These are phyloP conservation scores for Fusarium brevicatenulatum DNA, from an alignment of 2,329 filamentous ascomycete genomes.

Conservation along the genomic window DNA sequence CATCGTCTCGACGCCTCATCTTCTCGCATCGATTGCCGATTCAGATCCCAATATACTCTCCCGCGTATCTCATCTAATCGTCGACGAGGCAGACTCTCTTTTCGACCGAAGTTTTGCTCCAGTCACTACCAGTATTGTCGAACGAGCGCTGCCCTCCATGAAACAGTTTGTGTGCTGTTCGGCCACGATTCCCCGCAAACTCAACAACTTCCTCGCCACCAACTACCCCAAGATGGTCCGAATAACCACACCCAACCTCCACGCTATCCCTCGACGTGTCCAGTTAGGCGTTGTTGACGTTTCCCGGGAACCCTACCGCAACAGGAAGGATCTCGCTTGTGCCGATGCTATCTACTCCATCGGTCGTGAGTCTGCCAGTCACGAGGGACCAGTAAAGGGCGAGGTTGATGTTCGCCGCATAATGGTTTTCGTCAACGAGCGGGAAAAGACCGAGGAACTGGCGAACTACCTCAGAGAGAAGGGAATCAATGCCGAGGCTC, in stretches of 20 bases:
- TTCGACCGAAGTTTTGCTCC: slow-evolving; percentile 93
- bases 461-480: slow-evolving; percentile 82
- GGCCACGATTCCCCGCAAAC: slow-evolving; percentile 89
- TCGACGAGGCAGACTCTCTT: slow-evolving; percentile 96
- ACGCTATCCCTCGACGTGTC: slow-evolving; percentile 93
- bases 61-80: slow-evolving; percentile 86
- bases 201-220: slow-evolving; percentile 85
- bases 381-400: slow-evolving; percentile 66
- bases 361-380: slow-evolving; percentile 74
- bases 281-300: slow-evolving; percentile 94
- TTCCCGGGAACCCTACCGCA: slow-evolving; percentile 89
- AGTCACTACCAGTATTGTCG: slow-evolving; percentile 83
- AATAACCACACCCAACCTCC: slow-evolving; percentile 93
- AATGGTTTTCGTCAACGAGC: slow-evolving; percentile 96
- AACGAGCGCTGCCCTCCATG: slow-evolving; percentile 81
- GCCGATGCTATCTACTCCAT: slow-evolving; percentile 96
- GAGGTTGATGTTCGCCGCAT: slow-evolving; percentile 80
- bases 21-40: slow-evolving; percentile 87
- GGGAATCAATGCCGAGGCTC: slow-evolving; percentile 86
- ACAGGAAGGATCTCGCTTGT: slow-evolving; percentile 92
- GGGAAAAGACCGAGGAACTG: slow-evolving; percentile 85
- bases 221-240: slow-evolving; percentile 85
- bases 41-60: slow-evolving; percentile 91
- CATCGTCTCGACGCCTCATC: slow-evolving; percentile 86
- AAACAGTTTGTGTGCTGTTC: slow-evolving; percentile 92